Evolutionary conservation across 768 basidiomycete species (phyloP), one percentile per base, ranked within the genome.

Genomic region (Rhodotorula sphaerocarpa): DNA sequence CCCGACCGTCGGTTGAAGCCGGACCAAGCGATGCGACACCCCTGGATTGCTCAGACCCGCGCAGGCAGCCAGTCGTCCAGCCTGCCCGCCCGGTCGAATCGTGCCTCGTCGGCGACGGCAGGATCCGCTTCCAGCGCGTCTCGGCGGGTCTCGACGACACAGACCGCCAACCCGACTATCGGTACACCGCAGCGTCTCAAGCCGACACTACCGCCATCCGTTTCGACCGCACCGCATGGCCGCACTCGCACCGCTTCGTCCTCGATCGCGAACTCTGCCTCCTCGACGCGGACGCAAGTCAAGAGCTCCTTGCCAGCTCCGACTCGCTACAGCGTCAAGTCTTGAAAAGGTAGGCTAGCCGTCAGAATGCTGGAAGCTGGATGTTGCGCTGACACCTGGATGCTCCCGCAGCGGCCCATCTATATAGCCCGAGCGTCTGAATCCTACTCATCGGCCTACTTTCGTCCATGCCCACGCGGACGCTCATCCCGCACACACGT

Each of bases 1-100:
- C 95, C 95, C 14, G 93, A 97, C 71, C 83, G 88, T 54, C 83
- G 95, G 36, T 81, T 99, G 74, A 97, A 95, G 75, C 93, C 93
- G 7, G 87, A 90, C 70, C 82, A 86, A 15, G 93, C 93, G 1
- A 75, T 96, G 78, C 84, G 90, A 28, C 93, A 65, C 65, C 25
- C 66, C 50, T 66, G 48, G 42, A 53, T 53, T 39, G 50, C 43
- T 1, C 46, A 47, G 4, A 31, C 16, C n/a, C 50, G 33, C 31
- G 39, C n/a, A 21, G 11, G 7, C 51, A 20, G 44, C 3, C 20
- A 25, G 44, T 15, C 16, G 39, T 21, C 36, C 6, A 54, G 31
- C 28, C 7, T 30, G 20, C 45, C 45, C 15, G 12, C 48, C 1
- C 27, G 30, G 27, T 50, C 57, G 5, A 44, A 51, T 48, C 57